Evolutionary conservation across 2,329 filamentous ascomycete species (phyloP).

Genomic region (Fusarium hainanense): DNA sequence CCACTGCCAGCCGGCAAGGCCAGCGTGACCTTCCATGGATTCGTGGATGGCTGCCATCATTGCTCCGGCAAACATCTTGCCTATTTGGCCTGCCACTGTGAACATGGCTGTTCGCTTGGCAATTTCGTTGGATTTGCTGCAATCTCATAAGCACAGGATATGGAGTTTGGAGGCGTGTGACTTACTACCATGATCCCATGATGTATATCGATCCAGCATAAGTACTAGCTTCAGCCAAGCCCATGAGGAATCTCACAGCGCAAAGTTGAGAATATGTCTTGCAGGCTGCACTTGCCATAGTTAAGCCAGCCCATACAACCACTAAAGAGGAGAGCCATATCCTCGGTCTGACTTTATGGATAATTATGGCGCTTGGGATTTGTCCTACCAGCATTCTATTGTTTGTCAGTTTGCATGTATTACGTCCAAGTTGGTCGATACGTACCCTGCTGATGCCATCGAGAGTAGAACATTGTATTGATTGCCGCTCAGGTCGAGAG

Average conservation of each 20-base stretch:
- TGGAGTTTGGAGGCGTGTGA: not conserved
- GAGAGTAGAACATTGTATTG: constrained; percentile 49
- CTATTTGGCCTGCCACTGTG: constrained; percentile 65
- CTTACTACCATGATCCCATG: constrained; percentile 61
- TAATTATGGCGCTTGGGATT: constrained; percentile 66
- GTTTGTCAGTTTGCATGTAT: not conserved
- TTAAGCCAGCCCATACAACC: constrained; percentile 68
- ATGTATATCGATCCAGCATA: constrained; percentile 51
- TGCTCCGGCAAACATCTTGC: constrained; percentile 68
- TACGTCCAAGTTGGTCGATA: rapidly evolving
- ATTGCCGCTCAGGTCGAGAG: constrained; percentile 56
- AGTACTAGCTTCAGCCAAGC: constrained; percentile 44
- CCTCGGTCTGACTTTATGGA: constrained; percentile 69
- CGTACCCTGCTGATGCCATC: constrained; percentile 48
- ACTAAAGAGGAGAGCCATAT: constrained; percentile 70
- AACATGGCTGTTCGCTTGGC: constrained; percentile 70
- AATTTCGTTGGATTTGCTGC: constrained; percentile 60
- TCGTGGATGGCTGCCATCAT: constrained; percentile 60
- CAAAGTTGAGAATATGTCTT: constrained; percentile 47
- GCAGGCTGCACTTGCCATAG: constrained; percentile 52
- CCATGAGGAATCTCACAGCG: constrained; percentile 44
- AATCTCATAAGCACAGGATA: not conserved
- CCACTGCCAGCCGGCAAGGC: constrained; percentile 61
- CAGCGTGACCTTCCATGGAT: constrained; percentile 53
- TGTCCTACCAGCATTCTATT: constrained; percentile 61